Base-by-base conservation (phyloP, 169 alveolate genomes). In the Plasmodium gonderi region DNA sequence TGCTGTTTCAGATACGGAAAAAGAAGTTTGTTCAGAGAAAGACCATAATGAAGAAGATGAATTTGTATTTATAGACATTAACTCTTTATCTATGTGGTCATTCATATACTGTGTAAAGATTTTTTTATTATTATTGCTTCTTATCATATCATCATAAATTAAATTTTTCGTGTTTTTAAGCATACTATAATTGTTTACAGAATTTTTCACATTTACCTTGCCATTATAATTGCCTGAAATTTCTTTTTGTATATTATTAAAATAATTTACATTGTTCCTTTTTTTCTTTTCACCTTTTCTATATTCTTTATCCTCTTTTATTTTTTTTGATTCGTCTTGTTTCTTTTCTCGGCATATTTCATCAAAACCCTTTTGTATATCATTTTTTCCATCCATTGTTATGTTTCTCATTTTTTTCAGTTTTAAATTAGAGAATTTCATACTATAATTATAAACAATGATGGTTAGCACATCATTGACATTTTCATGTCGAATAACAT, bases 391-490 rank as follows among this genome's bases (percentile, higher is more conserved):
- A 40, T n/a, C 79, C 29, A 67, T 87, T 31, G n/a, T 14, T 14
- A 75, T 36, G 36, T 75, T 87, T 1, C 29, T 87, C 14, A 87
- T 65, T 5, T 23, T 49, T 9, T 87, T 51, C 20, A 36, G 2
- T 78, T 54, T 51, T 8, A 87, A 36, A 14, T n/a, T 75, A 3
- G 93, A 87, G 45, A 87, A 87, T 14, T 54, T 87, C 26, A 74
- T 75, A 17, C 69, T 87, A 65, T 29, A 87, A 17, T 64, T 74
- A 47, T 87, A 76, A 33, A 87, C 45, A 51, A 87, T 51, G 14
- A 87, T n/a, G 33, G 77, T 87, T 45, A 87, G 17, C 11, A 87
- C 79, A 67, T 87, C 93, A 51, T 87, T 75, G 29, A 60, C 20
- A 36, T 75, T 47, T 26, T 75, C 31, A 14, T 75, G 17, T 47